Conservation (phyloP, 805 yeast genomes). For the Groenewaldozyma salmanticensis region DNA sequence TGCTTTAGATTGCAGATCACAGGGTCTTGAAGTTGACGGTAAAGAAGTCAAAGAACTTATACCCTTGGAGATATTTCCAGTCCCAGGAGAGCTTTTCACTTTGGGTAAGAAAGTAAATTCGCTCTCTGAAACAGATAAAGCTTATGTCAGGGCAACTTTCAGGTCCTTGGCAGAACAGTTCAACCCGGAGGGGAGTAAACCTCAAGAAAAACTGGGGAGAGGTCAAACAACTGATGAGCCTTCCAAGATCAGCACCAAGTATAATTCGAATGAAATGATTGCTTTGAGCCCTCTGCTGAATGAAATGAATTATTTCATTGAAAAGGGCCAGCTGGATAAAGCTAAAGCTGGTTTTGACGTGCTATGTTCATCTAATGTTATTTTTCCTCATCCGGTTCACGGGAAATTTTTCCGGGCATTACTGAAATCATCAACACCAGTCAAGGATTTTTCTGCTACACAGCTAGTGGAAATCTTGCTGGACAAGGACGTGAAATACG, state of each 20-base stretch:
- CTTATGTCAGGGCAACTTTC: neutral
- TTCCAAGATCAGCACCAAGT: neutral
- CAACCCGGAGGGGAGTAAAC: neutral
- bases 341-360: neutral
- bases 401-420: neutral
- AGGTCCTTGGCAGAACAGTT: neutral
- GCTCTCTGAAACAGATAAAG: neutral
- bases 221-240: neutral
- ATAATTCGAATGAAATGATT: neutral
- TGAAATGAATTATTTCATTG: neutral
- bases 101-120: neutral
- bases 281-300: neutral
- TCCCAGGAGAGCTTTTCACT: neutral
- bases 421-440: too few species aligned
- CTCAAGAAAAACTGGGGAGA: too few species aligned
- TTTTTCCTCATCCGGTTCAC: neutral
- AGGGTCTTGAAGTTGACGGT: neutral
- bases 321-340: neutral
- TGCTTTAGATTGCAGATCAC: constrained; percentile 16
- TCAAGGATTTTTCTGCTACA: neutral
- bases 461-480: constrained; percentile 1
- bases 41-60: constrained; percentile 6
- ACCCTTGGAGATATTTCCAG: constrained; percentile 2
- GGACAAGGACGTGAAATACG: constrained; percentile 7
- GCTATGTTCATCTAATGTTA: neutral